These are phyloP conservation scores for Pseudofabraea citricarpa DNA, from an alignment of 2,329 filamentous ascomycete genomes.

Conservation along the genomic window DNA sequence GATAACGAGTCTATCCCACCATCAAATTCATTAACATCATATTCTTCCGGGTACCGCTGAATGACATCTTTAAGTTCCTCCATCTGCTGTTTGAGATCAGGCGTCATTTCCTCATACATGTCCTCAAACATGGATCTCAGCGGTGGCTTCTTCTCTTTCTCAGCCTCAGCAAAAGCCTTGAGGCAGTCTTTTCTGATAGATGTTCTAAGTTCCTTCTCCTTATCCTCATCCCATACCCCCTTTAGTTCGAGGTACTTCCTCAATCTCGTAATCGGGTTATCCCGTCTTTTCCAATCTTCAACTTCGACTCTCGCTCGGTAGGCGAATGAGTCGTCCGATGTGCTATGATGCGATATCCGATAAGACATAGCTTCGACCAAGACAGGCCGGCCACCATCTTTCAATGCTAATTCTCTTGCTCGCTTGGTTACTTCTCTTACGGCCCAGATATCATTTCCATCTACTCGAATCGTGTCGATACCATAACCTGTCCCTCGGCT, in stretches of 20 bases:
- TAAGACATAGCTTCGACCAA: constrained; percentile 97
- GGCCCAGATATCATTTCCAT: constrained; percentile 92
- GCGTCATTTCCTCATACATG: constrained; percentile 83
- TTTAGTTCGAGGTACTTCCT: constrained; percentile 87
- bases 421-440: constrained; percentile 74
- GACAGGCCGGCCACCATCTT: constrained; percentile 48
- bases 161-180: constrained; percentile 77
- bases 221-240: constrained; percentile 77
- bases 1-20: constrained; percentile 47
- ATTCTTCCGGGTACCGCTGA: constrained; percentile 85
- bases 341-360: constrained; percentile 96
- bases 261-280: constrained; percentile 81
- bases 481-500: constrained; percentile 84
- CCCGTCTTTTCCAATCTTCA: constrained; percentile 86
- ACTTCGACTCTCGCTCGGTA: constrained; percentile 93
- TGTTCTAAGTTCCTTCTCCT: constrained; percentile 69
- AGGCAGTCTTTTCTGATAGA: constrained; percentile 69
- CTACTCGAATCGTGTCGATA: constrained; percentile 88
- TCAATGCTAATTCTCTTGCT: constrained; percentile 64
- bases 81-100: constrained; percentile 74
- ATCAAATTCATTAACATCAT: constrained; percentile 74
- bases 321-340: constrained; percentile 92
- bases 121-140: constrained; percentile 75
- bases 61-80: constrained; percentile 70
- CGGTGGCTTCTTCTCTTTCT: constrained; percentile 74